Base-by-base conservation (phyloP, 139 green algal genomes). In the Axilococcus clingmanii region DNA sequence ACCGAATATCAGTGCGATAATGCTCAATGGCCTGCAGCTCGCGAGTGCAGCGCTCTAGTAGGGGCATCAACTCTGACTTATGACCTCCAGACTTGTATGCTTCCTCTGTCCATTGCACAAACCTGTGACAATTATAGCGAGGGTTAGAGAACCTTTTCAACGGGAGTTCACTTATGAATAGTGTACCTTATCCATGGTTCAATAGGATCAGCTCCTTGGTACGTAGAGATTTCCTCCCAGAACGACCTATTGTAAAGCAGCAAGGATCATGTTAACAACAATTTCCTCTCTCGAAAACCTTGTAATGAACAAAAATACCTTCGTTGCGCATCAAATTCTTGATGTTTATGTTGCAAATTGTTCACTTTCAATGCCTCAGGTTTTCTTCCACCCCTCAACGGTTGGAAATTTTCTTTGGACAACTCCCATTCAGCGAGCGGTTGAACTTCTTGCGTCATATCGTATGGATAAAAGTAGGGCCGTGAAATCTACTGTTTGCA, bases 51-150 rank as follows among this genome's bases (percentile, higher is more conserved):
- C 72, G 50, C 68, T 96, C 85, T 25, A 96, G 61, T n/a, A 91
- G 48, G 15, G 83, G 79, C 43, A 88, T 56, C 48, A 94, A 58
- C 50, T 93, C 77, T 3, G 69, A 58, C 50, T 92, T 83, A 50
- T 69, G 66, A 23, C 78, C 82, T n/a, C 69, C 76, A 1, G 66
- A 36, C 3, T 65, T 38, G 52, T 77, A 83, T 9, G 65, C 72
- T 35, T 87, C 72, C 45, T 93, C 83, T 4, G 72, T 84, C 86
- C 86, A 95, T 34, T 93, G 91, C 59, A 96, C 81, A 62, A 85
- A 85, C 48, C 81, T 91, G 80, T 33, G 40, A 33, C n/a, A n/a
- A n/a, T n/a, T n/a, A n/a, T n/a, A n/a, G n/a, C n/a, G n/a, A n/a
- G n/a, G n/a, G n/a, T n/a, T n/a, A n/a, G n/a, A n/a, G n/a, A n/a